These are phyloP conservation scores for Penicillium sp. DNA, from an alignment of 2,329 filamentous ascomycete genomes.

Conservation along the genomic window DNA sequence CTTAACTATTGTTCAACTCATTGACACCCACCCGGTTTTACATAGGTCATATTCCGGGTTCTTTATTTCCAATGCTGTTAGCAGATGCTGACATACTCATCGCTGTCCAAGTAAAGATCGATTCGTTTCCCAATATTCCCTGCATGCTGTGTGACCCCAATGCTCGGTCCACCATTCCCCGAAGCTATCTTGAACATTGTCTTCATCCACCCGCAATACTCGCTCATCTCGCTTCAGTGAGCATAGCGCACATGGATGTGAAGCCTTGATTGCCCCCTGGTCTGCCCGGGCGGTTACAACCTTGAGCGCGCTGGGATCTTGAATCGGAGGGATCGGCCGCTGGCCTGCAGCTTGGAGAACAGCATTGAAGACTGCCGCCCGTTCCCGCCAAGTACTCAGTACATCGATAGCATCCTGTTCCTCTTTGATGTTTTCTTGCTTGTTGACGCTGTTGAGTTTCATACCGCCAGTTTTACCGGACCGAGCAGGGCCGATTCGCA, in stretches of 20 bases:
- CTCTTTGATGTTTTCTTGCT: slow-evolving; percentile 74
- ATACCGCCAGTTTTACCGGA: slow-evolving; percentile 72
- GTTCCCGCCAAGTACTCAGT: slow-evolving; percentile 67
- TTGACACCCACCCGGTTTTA: no score
- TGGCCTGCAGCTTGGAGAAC: slow-evolving; percentile 45
- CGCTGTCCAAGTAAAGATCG: slow-evolving; percentile 66
- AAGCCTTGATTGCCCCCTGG: slow-evolving; percentile 68
- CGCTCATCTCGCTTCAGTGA: slow-evolving; percentile 85
- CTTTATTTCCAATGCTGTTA: no score
- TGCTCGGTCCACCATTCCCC: slow-evolving; percentile 95
- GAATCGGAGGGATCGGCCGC: slow-evolving; percentile 63
- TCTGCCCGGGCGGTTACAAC: slow-evolving; percentile 59
- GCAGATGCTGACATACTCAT: slow-evolving; percentile 34
- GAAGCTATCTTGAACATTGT: slow-evolving; percentile 78
- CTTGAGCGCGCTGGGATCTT: slow-evolving; percentile 47
- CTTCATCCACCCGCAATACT: slow-evolving; percentile 66
- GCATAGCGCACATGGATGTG: slow-evolving; percentile 76
- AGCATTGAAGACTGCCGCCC: slow-evolving; percentile 70
- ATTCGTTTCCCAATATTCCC: slow-evolving; percentile 79
- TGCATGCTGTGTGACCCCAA: slow-evolving; percentile 76
- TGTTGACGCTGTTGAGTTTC: slow-evolving; percentile 86
- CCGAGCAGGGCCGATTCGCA: slow-evolving; percentile 74
- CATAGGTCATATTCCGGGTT: no score
- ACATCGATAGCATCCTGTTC: slow-evolving; percentile 80
- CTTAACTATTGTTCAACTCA: no score